Evolutionary conservation across 2,329 filamentous ascomycete genomes (phyloP), one percentile per base, ranked within the genome.

Genomic region (Lecanosticta acicola): DNA sequence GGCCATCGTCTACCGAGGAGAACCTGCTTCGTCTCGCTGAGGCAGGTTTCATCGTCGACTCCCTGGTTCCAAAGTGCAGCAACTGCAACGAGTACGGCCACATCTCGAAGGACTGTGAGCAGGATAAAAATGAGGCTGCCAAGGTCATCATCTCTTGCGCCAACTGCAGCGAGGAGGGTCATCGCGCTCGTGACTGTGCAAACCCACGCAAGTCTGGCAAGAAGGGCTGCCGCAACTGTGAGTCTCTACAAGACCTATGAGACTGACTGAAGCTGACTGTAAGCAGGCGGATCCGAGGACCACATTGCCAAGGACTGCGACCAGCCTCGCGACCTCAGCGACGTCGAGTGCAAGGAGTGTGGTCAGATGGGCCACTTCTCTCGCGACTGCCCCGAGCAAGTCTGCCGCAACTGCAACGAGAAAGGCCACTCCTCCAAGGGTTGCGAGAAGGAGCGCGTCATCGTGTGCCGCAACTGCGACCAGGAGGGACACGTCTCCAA

Each of bases 251-350:
- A n/a, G n/a, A n/a, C 35, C 35, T 19, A 19, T 8, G 7, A 29
- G 3, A 4, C 8, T 19, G 4, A 16, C 4, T 9, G 8, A 19
- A 35, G 13, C 16, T 37, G 17, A 37, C 35, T 3, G 17, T 19
- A 10, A 3, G 7, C 18, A 37, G 35, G 39, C 39, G 56, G 55
- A 26, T 41, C 26, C 7, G 48, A 55, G 32, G 56, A 61, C n/a
- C 82, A 85, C 57, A 80, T 80, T 58, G 73, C 76, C 32, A 74
- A 73, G 36, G 81, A 85, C 59, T 85, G 82, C 60, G 79, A 83
- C 24, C 69, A 81, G 61, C 80, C 76, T 18, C 54, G 55, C 39
- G 46, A 49, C 10, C 34, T 38, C 13, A 57, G 54, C 44, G 62
- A 57, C 14, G 57, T 65, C 4, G 57, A 60, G 35, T 68, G 65